phyloP scores from a whole-genome alignment of 2,329 filamentous ascomycete genomes.

The Neonectria neomacrospora region DNA sequence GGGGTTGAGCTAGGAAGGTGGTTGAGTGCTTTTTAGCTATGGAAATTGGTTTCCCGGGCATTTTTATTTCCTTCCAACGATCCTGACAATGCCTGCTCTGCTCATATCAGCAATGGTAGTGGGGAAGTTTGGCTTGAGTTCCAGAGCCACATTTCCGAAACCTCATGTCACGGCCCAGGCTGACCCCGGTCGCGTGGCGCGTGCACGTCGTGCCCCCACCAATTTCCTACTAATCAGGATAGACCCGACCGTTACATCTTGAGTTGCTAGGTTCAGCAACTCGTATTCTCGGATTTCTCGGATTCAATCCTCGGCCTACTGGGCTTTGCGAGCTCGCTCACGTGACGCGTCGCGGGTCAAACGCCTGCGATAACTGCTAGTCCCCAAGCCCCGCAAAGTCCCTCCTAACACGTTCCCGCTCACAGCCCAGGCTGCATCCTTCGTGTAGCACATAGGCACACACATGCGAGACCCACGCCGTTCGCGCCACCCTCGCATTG shows the following conservation, averaged over 20 bases:
- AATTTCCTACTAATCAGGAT: too few relatives aligned
- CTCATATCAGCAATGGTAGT: too few relatives aligned
- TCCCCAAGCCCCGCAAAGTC: not conserved
- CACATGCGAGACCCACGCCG: not conserved
- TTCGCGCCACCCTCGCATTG: too few relatives aligned
- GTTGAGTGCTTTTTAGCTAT: conserved; percentile 33
- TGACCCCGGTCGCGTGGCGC: too few relatives aligned
- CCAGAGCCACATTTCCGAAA: too few relatives aligned
- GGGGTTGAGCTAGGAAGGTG: conserved; percentile 52
- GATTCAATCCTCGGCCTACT: too few relatives aligned
- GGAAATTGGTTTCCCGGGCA: not conserved
- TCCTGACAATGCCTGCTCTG: too few relatives aligned
- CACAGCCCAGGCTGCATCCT: not conserved
- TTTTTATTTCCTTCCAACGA: too few relatives aligned
- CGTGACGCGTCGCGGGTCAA: not conserved
- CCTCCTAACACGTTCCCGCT: not conserved
- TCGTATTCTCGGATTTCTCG: not conserved
- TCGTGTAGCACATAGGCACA: not conserved
- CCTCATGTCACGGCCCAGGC: too few relatives aligned
- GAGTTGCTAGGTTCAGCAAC: not conserved
- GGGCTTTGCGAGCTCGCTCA: not conserved
- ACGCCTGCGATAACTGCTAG: not conserved
- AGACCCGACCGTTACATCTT: too few relatives aligned
- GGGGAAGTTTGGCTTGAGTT: too few relatives aligned
- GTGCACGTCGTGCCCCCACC: too few relatives aligned